A percentile compares a stretch with the other conserved stretches of the same genome.
Evolutionary conservation across 768 basidiomycete genomes (phyloP).

Genomic region (Bullera alba): DNA sequence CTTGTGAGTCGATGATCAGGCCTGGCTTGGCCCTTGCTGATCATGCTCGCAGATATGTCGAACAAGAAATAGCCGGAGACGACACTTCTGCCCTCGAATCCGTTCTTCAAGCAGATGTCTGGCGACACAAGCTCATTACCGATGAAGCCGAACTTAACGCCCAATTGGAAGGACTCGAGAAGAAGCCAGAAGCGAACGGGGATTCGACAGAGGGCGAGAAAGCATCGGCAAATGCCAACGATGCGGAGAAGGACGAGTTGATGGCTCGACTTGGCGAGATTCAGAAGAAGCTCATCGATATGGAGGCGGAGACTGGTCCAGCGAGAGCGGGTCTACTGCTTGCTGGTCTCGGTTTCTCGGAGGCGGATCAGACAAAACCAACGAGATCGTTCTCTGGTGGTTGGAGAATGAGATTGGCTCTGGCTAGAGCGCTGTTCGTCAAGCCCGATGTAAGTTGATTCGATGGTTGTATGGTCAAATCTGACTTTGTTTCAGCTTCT

Average conservation of each 20-base stretch:
- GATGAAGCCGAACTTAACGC: slow-evolving; percentile 74
- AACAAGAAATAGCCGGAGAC: slow-evolving; percentile 96
- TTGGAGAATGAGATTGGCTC: slow-evolving; percentile 95
- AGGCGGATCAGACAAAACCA: slow-evolving; percentile 72
- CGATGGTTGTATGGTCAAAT: background rate
- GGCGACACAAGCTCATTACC: slow-evolving; percentile 83
- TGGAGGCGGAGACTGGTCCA: slow-evolving; percentile 98
- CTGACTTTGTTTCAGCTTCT: slow-evolving; percentile 59
- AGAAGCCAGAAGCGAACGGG: slow-evolving; percentile 58
- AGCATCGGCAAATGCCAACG: slow-evolving; percentile 30
- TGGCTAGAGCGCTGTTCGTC: slow-evolving; percentile 92
- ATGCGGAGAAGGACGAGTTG: slow-evolving; percentile 65
- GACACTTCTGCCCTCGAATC: slow-evolving; percentile 87
- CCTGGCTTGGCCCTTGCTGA: background rate
- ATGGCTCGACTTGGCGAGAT: slow-evolving; percentile 76
- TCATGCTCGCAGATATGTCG: slow-evolving; percentile 59
- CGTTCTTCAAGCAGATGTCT: slow-evolving; percentile 98
- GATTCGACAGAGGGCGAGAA: slow-evolving; percentile 63
- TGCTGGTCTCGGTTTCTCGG: slow-evolving; percentile 87
- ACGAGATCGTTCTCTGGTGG: slow-evolving; percentile 90
- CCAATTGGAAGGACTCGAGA: slow-evolving; percentile 64
- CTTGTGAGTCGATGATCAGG: slow-evolving; percentile 46
- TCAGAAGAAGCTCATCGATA: slow-evolving; percentile 83
- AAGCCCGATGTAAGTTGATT: slow-evolving; percentile 56
- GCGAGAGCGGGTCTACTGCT: slow-evolving; percentile 80